Base-by-base conservation (phyloP, 2,329 filamentous ascomycete species). In the Pyricularia pennisetigena region DNA sequence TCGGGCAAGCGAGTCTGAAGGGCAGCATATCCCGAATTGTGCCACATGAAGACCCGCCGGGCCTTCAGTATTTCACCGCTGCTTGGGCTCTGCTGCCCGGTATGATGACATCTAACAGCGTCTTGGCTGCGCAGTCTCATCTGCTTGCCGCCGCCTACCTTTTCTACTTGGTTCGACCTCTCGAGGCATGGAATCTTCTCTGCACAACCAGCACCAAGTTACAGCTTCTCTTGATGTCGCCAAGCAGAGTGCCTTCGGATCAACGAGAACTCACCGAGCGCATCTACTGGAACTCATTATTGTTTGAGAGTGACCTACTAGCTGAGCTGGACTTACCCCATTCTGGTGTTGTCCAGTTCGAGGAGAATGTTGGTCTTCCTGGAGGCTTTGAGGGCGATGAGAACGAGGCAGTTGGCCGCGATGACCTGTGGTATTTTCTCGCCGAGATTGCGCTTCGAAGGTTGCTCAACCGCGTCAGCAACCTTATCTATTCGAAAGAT, bases 381-480 rank as follows among this genome's bases (percentile, higher is more conserved):
- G 89, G 90, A 4, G 90, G 90, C 0, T 95, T 94, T 71, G 90
- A 91, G 73, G 88, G 88, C n/a, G 87, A 89, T 68, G 86, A 89
- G 71, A 81, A 82, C 8, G 85, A 86, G 71, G 81, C 85, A 7
- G 86, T 88, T 8, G 90, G 90, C 14, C 85, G 87, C 65, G 92
- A 94, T 73, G 91, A 94, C 69, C 81, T 94, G 16, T 94, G 92
- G 91, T 95, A 95, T 74, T 94, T 94, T 73, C 80, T 94, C 32
- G 91, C 92, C 54, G 91, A 94, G 74, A 94, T 95, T 70, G 91
- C 91, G 4, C 81, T 95, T 14, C 86, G 91, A 64, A 83, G 92
- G 68, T 84, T 95, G 3, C 83, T 94, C 72, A 93, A 93, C 76
- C 85, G 90, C 69, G 90, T 92, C 73, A 92, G 89, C 79, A 90